Base-by-base conservation (phyloP, 345 rosid genomes). In the Lepidium aucheri region DNA sequence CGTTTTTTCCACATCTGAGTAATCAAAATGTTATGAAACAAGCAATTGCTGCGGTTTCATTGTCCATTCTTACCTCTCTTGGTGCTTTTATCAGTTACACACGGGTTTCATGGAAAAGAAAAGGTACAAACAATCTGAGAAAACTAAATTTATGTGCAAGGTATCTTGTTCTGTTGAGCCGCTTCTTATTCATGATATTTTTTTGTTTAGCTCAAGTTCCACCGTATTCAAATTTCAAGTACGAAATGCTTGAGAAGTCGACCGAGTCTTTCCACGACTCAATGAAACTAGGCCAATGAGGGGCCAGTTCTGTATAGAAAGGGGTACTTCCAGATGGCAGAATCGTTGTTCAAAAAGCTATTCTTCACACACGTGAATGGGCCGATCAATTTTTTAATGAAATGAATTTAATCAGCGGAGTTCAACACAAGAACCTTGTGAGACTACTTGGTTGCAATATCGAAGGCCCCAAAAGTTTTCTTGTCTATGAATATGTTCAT, bases 391-490 rank as follows among this genome's bases (percentile, higher is more conserved):
- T 90, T 85, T 90, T 86, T 65, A 88, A 88, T 43, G 95, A 90
- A 76, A 90, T 88, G 28, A 84, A 88, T 68, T 47, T 84, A 69
- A 90, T 86, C 59, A 86, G 80, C 14, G 82, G 83, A 38, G 80
- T 86, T 54, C 77, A 81, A 49, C 95, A 90, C 77, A 63, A 76
- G 74, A 86, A 86, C 77, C 81, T 90, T 32, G 89, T 88, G 17
- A 78, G 69, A 54, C 86, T 90, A 17, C 65, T 90, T 54, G 97
- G 97, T 16, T 90, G 97, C 70, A 86, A 92, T 74, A 86, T 87
- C 15, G 92, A 87, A 83, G 97, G 97, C 36, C 95, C 92, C 0
- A 89, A 87, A 40, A 85, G 97, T 77, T 89, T 87, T 75, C 81
- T 90, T 15, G 88, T 90, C 44, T 87, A 90, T 24, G 97, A 90